Conservation (phyloP, 1,284 basidiomycete genomes). For the Sporisorium exsertum region DNA sequence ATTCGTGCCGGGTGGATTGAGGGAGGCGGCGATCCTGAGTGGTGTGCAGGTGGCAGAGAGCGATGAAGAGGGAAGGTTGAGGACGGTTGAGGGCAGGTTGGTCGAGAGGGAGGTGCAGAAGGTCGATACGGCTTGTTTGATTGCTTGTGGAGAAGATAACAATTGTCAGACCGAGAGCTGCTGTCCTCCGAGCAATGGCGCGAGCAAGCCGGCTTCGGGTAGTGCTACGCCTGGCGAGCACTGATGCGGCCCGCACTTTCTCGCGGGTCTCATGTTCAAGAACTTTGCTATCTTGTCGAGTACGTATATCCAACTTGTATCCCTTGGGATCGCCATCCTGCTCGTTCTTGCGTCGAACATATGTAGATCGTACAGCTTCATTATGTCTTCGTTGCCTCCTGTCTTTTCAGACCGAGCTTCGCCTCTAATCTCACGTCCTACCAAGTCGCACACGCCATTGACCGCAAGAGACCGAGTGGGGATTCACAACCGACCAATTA, state of each 20-base stretch:
- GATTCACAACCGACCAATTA: too few species aligned
- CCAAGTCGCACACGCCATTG: too few species aligned
- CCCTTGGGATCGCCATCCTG: too few species aligned
- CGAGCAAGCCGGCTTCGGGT: constrained; percentile 11
- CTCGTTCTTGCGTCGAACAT: too few species aligned
- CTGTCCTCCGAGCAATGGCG: constrained; percentile 51
- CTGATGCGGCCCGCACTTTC: constrained; percentile 3
- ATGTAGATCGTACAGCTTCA: too few species aligned
- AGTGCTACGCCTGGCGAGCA: constrained; percentile 18
- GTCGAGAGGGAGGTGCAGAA: constrained; percentile 61
- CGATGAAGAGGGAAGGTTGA: constrained; percentile 54
- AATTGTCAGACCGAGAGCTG: constrained; percentile 58
- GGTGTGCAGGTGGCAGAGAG: constrained; percentile 61
- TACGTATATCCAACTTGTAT: too few species aligned
- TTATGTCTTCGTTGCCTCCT: too few species aligned
- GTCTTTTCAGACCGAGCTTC: too few species aligned
- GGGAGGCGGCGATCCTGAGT: constrained; percentile 59
- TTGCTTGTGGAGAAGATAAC: constrained; percentile 61
- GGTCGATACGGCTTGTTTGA: constrained; percentile 60
- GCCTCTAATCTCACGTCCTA: too few species aligned
- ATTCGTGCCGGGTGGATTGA: constrained; percentile 63
- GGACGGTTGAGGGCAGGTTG: constrained; percentile 57
- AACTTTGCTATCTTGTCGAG: background rate
- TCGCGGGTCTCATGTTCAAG: too few species aligned
- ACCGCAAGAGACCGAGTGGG: too few species aligned